Evolutionary conservation across 495 filamentous ascomycete genomes (phyloP).

Genomic region (Rostrohypoxylon terebratum): DNA sequence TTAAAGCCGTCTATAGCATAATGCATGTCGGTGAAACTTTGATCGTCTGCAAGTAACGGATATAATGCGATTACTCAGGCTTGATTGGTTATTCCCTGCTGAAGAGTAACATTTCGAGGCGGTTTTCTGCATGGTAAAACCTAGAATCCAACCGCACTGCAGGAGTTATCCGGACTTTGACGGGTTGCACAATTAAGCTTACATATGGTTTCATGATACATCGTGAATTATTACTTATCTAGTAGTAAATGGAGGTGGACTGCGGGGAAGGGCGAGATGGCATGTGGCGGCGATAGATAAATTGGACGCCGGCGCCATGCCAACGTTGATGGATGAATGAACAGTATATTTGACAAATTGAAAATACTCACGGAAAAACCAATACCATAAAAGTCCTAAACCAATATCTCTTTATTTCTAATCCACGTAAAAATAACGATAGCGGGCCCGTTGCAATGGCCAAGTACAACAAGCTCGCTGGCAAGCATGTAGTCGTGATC

Average conservation of each 20-base stretch:
- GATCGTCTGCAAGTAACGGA: not conserved
- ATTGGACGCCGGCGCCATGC: conserved; percentile 4
- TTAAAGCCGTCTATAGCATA: conserved; percentile 21
- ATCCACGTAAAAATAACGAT: conserved; percentile 30
- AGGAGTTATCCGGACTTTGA: not conserved
- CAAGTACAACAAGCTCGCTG: conserved; percentile 56
- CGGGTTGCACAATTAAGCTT: not conserved
- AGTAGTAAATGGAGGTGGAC: not conserved
- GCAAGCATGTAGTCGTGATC: conserved; percentile 62
- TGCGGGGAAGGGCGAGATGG: not conserved
- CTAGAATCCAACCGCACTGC: not conserved
- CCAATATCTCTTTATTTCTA: conserved; percentile 48
- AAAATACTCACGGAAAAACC: not conserved
- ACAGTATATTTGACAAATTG: not conserved
- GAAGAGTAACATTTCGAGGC: not conserved
- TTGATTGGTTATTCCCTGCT: not conserved
- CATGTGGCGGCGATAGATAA: conserved; percentile 1
- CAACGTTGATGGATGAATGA: not conserved
- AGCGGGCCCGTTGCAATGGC: conserved; percentile 41
- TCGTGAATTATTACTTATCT: not conserved
- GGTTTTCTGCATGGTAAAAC: not conserved
- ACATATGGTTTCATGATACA: conserved; percentile 1
- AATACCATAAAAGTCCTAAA: conserved; percentile 30
- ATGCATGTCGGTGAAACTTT: not conserved
- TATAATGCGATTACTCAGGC: not conserved